Evolutionary conservation across 805 yeast genomes (phyloP), one percentile per base, ranked within the genome.

Genomic region (Hanseniaspora osmophila): DNA sequence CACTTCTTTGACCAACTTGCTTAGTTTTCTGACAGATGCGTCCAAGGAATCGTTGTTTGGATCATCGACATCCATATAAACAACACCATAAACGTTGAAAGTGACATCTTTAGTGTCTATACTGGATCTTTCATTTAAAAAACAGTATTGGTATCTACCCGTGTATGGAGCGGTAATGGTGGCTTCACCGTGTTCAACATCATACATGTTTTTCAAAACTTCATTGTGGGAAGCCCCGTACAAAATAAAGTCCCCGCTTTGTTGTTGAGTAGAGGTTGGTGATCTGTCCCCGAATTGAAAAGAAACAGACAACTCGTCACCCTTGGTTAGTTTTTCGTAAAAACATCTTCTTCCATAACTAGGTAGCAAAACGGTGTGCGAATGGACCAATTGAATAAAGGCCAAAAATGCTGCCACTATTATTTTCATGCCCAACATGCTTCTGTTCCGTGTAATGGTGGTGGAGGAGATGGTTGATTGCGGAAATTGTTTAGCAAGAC

Each of bases 241-340:
- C 33, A 76, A 62, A 68, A 77, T 70, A 62, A 88, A 86, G 59
- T 86, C 94, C 49, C 73, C 73, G 42, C 64, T 68, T 51, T 77
- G 66, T 59, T 83, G 92, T 46, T 75, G 78, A 30, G 78, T 71
- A 44, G 84, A 74, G 48, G 71, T 72, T 37, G 81, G 78, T 54
- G 85, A 81, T 64, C 96, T 77, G 58, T 88, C 86, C 52, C 96
- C 96, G 44, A 84, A 94, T 67, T 90, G 98, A 75, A 81, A 90
- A 42, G 86, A 73, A 50, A 90, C 80, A 16, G 95, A 82, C 53
- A 90, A 69, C 62, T 83, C 86, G 65, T 90, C 98, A 54, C 84
- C 84, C 56, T 72, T 72, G 60, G 80, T 83, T 67, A 92, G 71
- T 48, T 72, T 72, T 60, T 92, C 97, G 56, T 73, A 86, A 65